Evolutionary conservation across 2,329 filamentous ascomycete genomes (phyloP).

Genomic region (Triangularia setosa): DNA sequence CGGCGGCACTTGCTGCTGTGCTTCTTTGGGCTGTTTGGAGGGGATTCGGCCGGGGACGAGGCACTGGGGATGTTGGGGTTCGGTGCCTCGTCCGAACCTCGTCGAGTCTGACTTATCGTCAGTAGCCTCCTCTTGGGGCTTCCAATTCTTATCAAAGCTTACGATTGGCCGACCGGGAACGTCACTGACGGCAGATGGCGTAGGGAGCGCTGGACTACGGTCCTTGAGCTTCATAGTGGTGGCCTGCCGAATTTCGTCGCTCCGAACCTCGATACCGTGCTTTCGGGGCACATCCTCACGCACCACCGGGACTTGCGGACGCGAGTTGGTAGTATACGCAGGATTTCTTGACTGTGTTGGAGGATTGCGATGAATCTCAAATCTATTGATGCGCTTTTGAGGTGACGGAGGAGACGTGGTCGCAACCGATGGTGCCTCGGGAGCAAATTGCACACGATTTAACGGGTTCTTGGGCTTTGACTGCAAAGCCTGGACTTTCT

Average conservation of each 20-base stretch:
- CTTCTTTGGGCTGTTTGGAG: slow-evolving; percentile 28
- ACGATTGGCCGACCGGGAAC: slow-evolving; percentile 89
- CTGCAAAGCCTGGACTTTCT: slow-evolving; percentile 44
- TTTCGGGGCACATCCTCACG: slow-evolving; percentile 55
- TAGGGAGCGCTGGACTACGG: slow-evolving; percentile 80
- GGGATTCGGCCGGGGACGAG: slow-evolving; percentile 23
- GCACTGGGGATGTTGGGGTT: slow-evolving; percentile 18
- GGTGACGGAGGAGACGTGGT: slow-evolving; percentile 36
- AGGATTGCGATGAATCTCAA: slow-evolving; percentile 76
- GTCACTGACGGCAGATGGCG: slow-evolving; percentile 87
- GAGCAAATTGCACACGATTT: slow-evolving; percentile 55
- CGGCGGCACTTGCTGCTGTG: slow-evolving; percentile 30
- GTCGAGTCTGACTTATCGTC: slow-evolving; percentile 60
- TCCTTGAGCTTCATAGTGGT: slow-evolving; percentile 87
- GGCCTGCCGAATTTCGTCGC: slow-evolving; percentile 83
- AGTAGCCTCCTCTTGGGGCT: slow-evolving; percentile 65
- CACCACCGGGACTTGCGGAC: slow-evolving; percentile 34
- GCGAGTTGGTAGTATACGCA: slow-evolving; percentile 67
- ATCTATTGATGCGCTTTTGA: slow-evolving; percentile 40
- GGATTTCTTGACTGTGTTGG: slow-evolving; percentile 80
- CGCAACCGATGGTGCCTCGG: slow-evolving; percentile 39
- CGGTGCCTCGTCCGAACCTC: slow-evolving; percentile 30
- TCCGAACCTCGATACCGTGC: slow-evolving; percentile 76
- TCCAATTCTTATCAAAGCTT: slow-evolving; percentile 88
- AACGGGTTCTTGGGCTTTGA: slow-evolving; percentile 63